These are phyloP conservation scores for Lasiosphaeria miniovina DNA, from an alignment of 495 filamentous ascomycete genomes.

Conservation along the genomic window DNA sequence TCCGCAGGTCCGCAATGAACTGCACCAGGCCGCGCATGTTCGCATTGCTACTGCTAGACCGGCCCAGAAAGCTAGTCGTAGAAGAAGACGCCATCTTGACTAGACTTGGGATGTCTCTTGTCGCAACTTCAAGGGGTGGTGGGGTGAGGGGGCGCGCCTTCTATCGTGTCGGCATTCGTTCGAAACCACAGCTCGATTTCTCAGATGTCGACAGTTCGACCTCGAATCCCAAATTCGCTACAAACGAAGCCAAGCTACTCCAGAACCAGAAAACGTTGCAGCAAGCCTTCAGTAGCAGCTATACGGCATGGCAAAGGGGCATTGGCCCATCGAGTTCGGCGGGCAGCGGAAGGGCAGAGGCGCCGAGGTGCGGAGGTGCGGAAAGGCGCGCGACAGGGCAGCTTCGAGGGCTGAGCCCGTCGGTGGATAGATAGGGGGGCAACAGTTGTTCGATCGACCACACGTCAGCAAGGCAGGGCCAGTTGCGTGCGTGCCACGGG, in stretches of 20 bases:
- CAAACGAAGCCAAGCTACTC: background rate
- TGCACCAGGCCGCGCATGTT: slow-evolving; percentile 88
- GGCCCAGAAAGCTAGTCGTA: slow-evolving; percentile 57
- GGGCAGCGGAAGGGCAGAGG: background rate
- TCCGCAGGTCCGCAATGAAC: slow-evolving; percentile 96
- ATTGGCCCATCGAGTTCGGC: slow-evolving; percentile 9
- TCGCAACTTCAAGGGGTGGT: background rate
- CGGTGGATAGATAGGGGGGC: background rate
- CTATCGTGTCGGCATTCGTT: too few relatives aligned
- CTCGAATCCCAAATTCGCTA: too few relatives aligned
- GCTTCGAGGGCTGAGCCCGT: background rate
- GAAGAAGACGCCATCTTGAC: slow-evolving; percentile 53
- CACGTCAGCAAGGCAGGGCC: too few relatives aligned
- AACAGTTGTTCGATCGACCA: background rate
- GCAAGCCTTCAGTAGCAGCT: slow-evolving; percentile 9
- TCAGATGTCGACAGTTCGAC: too few relatives aligned
- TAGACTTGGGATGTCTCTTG: background rate
- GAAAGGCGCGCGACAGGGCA: background rate
- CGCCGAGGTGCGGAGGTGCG: too few relatives aligned
- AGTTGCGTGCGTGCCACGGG: too few relatives aligned
- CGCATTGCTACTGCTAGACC: slow-evolving; percentile 58
- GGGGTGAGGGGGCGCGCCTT: background rate
- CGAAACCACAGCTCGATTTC: too few relatives aligned
- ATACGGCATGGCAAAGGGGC: slow-evolving; percentile 15
- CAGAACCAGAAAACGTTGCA: slow-evolving; percentile 8